phyloP scores from a whole-genome alignment of 2,329 filamentous ascomycete species.

The Davidsoniella neocaledoniae region DNA sequence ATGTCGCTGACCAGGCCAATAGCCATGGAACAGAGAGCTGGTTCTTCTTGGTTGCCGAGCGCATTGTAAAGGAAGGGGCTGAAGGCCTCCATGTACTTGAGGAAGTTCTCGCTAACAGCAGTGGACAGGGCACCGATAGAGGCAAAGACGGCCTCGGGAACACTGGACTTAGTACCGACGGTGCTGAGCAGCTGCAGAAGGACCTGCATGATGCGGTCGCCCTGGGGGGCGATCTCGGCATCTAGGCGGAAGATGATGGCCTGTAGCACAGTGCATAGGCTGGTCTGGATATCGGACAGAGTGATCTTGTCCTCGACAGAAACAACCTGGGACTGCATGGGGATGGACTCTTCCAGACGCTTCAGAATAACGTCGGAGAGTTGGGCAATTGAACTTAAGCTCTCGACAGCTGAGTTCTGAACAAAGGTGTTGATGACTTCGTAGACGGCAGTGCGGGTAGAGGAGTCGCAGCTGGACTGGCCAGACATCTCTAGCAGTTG shows the following conservation, averaged over 20 bases:
- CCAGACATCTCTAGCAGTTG: conserved; percentile 76
- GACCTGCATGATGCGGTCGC: conserved; percentile 85
- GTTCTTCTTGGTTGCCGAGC: conserved; percentile 88
- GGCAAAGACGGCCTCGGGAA: conserved; percentile 86
- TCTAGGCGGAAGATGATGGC: conserved; percentile 84
- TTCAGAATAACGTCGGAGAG: conserved; percentile 80
- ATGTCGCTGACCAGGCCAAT: conserved; percentile 96
- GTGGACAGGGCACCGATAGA: conserved; percentile 84
- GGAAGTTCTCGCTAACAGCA: conserved; percentile 79
- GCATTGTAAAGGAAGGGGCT: conserved; percentile 85
- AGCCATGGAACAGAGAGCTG: conserved; percentile 85
- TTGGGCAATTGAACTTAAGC: conserved; percentile 60
- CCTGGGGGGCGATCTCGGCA: conserved; percentile 74
- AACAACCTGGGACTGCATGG: conserved; percentile 82
- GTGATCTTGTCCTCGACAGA: conserved; percentile 94
- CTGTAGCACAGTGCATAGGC: conserved; percentile 77
- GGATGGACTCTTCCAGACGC: conserved; percentile 76
- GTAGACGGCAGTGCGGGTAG: conserved; percentile 87
- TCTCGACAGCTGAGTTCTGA: conserved; percentile 75
- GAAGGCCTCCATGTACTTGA: conserved; percentile 96
- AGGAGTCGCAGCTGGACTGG: conserved; percentile 64
- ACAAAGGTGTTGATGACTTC: conserved; percentile 94
- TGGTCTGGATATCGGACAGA: conserved; percentile 95
- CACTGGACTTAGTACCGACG: conserved; percentile 71
- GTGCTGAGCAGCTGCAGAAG: conserved; percentile 65